Conservation (phyloP, 2,329 filamentous ascomycete genomes). For the Xylaria sp. region DNA sequence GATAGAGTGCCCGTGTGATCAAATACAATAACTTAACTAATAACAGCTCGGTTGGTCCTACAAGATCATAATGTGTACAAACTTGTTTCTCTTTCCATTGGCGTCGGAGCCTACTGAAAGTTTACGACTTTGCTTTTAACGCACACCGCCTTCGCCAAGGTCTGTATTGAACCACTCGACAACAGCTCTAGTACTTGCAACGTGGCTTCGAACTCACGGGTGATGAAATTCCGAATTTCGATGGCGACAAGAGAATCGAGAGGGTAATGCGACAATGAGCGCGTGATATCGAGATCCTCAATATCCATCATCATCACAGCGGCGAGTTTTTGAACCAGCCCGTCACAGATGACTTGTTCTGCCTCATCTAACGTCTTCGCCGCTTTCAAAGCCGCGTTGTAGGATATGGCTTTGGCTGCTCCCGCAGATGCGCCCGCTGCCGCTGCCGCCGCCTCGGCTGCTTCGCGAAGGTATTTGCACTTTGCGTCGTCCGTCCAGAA, state of each 20-base stretch:
- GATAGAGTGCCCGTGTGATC: neutral
- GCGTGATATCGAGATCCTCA: slow-evolving; percentile 61
- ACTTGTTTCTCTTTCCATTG: neutral
- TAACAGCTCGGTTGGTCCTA: neutral
- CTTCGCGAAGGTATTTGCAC: slow-evolving; percentile 61
- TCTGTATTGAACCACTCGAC: slow-evolving; percentile 62
- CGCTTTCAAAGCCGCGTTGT: slow-evolving; percentile 57
- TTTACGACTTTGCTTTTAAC: slow-evolving; percentile 58
- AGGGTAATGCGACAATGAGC: slow-evolving; percentile 55
- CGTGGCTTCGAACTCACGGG: slow-evolving; percentile 61
- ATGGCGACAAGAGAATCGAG: slow-evolving; percentile 63
- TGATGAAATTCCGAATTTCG: slow-evolving; percentile 63
- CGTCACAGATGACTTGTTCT: slow-evolving; percentile 57
- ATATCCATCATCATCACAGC: slow-evolving; percentile 61
- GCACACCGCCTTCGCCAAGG: slow-evolving; percentile 59
- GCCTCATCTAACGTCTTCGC: slow-evolving; percentile 59
- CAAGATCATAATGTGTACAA: slow-evolving; percentile 18
- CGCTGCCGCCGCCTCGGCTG: slow-evolving; percentile 54
- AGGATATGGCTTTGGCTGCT: slow-evolving; percentile 52
- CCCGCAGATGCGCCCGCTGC: slow-evolving; percentile 48
- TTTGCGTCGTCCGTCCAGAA: slow-evolving; percentile 67
- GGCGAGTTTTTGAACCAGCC: slow-evolving; percentile 60
- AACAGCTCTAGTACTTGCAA: slow-evolving; percentile 67
- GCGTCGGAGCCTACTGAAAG: slow-evolving; percentile 35
- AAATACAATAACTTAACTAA: slow-evolving; percentile 17